Evolutionary conservation across 148 eudicot species (phyloP).

Genomic region (Cornus suecica): DNA sequence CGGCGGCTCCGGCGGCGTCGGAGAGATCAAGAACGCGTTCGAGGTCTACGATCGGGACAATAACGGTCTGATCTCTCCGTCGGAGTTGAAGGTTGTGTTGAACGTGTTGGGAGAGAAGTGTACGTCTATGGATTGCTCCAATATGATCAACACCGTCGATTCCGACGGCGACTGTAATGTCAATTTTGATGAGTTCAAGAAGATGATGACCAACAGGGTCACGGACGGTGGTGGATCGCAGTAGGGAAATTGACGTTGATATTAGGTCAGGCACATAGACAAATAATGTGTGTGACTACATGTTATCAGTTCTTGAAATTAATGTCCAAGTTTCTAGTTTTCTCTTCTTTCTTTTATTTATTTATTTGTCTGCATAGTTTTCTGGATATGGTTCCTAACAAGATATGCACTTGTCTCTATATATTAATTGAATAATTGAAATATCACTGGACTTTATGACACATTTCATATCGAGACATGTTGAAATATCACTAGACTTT

Average conservation of each 20-base stretch:
- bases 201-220: constrained; percentile 53
- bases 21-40: constrained; percentile 67
- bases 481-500: too few species aligned
- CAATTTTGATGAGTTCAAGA: constrained; percentile 70
- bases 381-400: too few species aligned
- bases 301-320: neutral
- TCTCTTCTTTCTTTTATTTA: too few species aligned
- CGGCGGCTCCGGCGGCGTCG: constrained; percentile 31
- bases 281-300: neutral
- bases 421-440: too few species aligned
- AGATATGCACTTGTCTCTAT: too few species aligned
- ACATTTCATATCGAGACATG: too few species aligned
- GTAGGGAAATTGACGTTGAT: too few species aligned
- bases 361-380: too few species aligned
- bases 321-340: too few species aligned
- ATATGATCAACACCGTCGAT: constrained; percentile 71
- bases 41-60: constrained; percentile 64
- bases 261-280: too few species aligned
- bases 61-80: constrained; percentile 64
- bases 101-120: constrained; percentile 62
- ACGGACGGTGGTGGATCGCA: neutral
- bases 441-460: too few species aligned
- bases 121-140: constrained; percentile 50
- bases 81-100: constrained; percentile 63
- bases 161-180: constrained; percentile 72